Base-by-base conservation (phyloP, 2,329 filamentous ascomycete genomes). In the Xylaria arbuscula region DNA sequence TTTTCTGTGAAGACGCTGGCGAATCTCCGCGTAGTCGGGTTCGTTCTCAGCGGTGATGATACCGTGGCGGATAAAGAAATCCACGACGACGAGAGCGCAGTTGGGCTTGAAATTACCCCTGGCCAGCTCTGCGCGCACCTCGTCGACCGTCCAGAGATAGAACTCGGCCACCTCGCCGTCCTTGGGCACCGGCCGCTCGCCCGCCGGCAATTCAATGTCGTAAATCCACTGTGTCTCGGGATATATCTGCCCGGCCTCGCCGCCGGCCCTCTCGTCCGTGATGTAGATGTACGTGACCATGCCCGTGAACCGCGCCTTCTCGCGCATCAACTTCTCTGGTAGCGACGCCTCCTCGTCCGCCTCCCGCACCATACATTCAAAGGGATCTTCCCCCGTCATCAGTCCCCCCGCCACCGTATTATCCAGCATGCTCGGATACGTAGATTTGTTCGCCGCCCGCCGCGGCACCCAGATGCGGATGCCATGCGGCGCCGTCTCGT, bases 221-320 rank as follows among this genome's bases (percentile, higher is more conserved):
- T 96, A 99, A 53, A 97, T 84, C 83, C 94, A 98, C 81, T 98
- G 91, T 75, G 90, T 90, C 81, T 98, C 96, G 0, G 96, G 96
- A 81, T 97, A 95, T 77, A 97, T 85, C 76, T 97, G 85, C 11
- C 90, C 91, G 10, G 86, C 88, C 81, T 98, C 93, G 10, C 94
- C 94, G 11, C 93, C 93, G 2, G 93, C 90, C 40, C 89, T 85
- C 74, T 87, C 83, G 76, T 93, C 90, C 11, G 94, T 89, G 72
- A 97, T 86, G 81, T 95, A 92, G 72, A 94, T 89, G 82, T 98
- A 99, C 7, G 93, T 93, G 69, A 98, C 87, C 54, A 87, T 90
- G 7, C 94, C 94, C 17, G 84, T 86, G 19, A 87, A 80, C 67
- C 83, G 85, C 5, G 88, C 87, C 13, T 83, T 82, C 47, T 82